phyloP scores from a whole-genome alignment of 164 flowering plant genomes.

The Chloranthus sessilifolius region DNA sequence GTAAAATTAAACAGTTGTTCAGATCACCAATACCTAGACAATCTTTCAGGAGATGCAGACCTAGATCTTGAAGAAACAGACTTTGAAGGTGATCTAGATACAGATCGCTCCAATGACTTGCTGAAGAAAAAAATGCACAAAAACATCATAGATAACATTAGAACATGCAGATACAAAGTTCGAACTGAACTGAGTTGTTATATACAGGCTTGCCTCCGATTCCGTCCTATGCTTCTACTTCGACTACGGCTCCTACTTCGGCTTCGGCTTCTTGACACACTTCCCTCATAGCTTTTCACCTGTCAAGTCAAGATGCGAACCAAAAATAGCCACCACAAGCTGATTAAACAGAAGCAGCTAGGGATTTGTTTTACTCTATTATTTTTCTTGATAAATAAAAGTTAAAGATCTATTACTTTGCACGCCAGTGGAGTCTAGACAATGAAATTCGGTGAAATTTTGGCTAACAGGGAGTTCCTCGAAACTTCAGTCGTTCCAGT shows the following conservation, averaged over 20 bases:
- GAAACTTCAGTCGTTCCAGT: no score
- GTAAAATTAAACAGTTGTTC: no score
- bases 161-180: neutral
- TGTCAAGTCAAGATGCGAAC: constrained; percentile 14
- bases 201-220: constrained; percentile 21
- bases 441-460: no score
- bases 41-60: constrained; percentile 57
- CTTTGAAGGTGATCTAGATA: constrained; percentile 51
- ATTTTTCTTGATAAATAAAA: no score
- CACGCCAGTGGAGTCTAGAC: no score
- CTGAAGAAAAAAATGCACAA: constrained; percentile 26
- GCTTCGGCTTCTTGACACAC: constrained; percentile 60
- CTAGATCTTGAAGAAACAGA: constrained; percentile 30
- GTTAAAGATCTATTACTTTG: no score
- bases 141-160: neutral
- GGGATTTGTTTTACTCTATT: no score
- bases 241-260: constrained; percentile 28
- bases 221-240: constrained; percentile 25
- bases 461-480: no score
- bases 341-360: no score
- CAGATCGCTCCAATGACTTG: constrained; percentile 48
- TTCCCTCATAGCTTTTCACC: constrained; percentile 62
- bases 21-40: constrained; percentile 38
- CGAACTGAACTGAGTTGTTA: neutral
- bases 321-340: no score